Percentiles rank a stretch among this genome's conserved stretches.
Conservation (phyloP, 768 basidiomycete species). For the Kwoniella mangroviensis region DNA sequence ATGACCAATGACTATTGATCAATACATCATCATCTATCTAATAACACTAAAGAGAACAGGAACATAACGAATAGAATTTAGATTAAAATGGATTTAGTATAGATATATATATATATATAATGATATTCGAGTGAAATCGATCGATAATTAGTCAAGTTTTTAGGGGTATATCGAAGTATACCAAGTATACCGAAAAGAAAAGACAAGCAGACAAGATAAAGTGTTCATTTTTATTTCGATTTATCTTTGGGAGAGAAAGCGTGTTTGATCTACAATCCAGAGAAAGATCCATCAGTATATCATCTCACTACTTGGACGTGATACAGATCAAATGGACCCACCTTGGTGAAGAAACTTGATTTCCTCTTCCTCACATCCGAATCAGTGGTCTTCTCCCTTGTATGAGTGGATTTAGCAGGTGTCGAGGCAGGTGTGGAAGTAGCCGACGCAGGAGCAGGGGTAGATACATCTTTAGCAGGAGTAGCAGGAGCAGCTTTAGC, state of each 20-base stretch:
- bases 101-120: background rate
- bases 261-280: slow-evolving; percentile 45
- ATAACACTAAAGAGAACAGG: background rate
- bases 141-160: background rate
- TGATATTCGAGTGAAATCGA: background rate
- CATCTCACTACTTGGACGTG: background rate
- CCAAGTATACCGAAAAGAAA: too few species aligned
- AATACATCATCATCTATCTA: background rate
- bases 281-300: too few species aligned
- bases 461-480: slow-evolving; percentile 17
- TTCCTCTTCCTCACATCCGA: slow-evolving; percentile 52
- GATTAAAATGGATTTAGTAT: background rate
- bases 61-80: background rate
- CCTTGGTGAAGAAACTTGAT: slow-evolving; percentile 54
- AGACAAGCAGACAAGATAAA: too few species aligned
- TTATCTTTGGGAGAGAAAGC: slow-evolving; percentile 53
- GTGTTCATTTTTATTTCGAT: slow-evolving; percentile 36
- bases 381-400: slow-evolving; percentile 24
- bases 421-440: slow-evolving; percentile 42
- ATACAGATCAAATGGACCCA: slow-evolving; percentile 11
- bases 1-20: too few species aligned
- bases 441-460: slow-evolving; percentile 29
- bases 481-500: slow-evolving; percentile 35
- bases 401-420: slow-evolving; percentile 38
- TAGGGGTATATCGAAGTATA: too few species aligned